phyloP scores from a whole-genome alignment of 495 filamentous ascomycete genomes.

The Tuber magnatum region DNA sequence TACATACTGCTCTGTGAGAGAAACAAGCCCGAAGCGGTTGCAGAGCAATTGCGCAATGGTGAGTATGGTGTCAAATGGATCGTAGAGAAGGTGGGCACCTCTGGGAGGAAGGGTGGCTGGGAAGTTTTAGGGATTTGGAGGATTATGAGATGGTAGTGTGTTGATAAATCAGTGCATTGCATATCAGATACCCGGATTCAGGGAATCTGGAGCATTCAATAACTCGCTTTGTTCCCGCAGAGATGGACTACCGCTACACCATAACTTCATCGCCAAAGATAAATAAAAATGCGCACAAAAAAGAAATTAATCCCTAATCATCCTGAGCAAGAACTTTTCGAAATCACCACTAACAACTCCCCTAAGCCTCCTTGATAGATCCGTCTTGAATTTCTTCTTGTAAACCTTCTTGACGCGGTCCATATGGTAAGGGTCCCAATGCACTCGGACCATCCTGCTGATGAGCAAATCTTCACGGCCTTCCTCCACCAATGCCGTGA shows the following conservation, averaged over 20 bases:
- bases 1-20: conserved; percentile 85
- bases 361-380: conserved; percentile 57
- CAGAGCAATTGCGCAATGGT: conserved; percentile 54
- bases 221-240: neutral
- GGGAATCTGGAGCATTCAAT: neutral
- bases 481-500: conserved; percentile 45
- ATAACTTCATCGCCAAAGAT: neutral
- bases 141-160: conserved; percentile 29
- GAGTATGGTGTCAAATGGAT: conserved; percentile 51
- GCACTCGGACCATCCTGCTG: conserved; percentile 68
- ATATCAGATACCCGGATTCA: neutral
- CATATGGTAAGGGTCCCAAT: conserved; percentile 77
- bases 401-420: conserved; percentile 63
- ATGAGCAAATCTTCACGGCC: conserved; percentile 73
- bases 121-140: conserved; percentile 49
- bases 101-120: conserved; percentile 83
- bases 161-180: neutral
- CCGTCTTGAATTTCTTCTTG: conserved; percentile 60
- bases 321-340: conserved; percentile 54
- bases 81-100: conserved; percentile 71
- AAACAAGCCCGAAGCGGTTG: conserved; percentile 72
- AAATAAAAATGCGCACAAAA: neutral
- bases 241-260: neutral
- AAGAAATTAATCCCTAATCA: conserved; percentile 39
- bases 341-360: conserved; percentile 49